phyloP scores from a whole-genome alignment of 139 green algal species.

The Zygnema circumcarinatum region DNA sequence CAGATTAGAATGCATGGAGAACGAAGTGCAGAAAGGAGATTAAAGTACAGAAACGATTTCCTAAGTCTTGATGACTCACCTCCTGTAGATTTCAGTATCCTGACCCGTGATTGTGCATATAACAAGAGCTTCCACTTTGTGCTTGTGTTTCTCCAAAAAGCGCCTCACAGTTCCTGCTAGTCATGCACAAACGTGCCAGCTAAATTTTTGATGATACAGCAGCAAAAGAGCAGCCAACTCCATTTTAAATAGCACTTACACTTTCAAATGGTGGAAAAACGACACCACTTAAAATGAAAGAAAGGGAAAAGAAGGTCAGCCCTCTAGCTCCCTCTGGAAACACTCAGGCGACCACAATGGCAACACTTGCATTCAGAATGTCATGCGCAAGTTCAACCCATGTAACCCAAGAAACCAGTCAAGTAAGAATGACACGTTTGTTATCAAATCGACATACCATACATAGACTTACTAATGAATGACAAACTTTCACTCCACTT shows the following conservation, averaged over 20 bases:
- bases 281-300: not conserved
- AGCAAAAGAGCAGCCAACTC: slow-evolving; percentile 1
- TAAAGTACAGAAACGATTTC: not conserved
- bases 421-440: no score
- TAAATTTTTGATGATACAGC: not conserved
- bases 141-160: slow-evolving; percentile 62
- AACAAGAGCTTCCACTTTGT: slow-evolving; percentile 49
- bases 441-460: no score
- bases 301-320: not conserved
- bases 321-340: not conserved
- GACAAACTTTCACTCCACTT: no score
- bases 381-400: no score
- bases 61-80: no score
- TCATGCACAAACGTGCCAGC: not conserved
- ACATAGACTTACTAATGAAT: no score
- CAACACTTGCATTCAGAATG: not conserved
- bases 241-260: not conserved
- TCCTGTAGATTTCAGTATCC: slow-evolving; percentile 59
- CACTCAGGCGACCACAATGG: not conserved
- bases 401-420: no score
- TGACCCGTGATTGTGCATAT: slow-evolving; percentile 45
- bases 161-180: slow-evolving; percentile 57
- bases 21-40: no score
- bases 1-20: no score
- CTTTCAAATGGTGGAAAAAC: not conserved